Conservation (phyloP, 2,329 filamentous ascomycete species). For the Aspergillus brasiliensis region DNA sequence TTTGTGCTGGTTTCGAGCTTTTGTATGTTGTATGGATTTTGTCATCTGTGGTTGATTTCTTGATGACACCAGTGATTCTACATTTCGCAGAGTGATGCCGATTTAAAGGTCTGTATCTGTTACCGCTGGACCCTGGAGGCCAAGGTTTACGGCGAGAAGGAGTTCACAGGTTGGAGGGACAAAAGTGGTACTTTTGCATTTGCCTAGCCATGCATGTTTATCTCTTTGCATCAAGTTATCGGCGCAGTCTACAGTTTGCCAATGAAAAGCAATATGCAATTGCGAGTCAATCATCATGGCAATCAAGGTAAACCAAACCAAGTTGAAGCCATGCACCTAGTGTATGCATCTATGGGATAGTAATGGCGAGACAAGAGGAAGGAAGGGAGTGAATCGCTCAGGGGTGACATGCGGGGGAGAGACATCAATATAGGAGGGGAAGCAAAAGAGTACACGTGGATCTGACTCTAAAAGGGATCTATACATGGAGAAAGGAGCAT, state of each 20-base stretch:
- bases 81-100: conserved; percentile 16
- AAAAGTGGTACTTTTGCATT: conserved; percentile 25
- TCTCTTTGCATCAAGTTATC: conserved; percentile 11
- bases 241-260: conserved; percentile 15
- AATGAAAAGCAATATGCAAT: conserved; percentile 8
- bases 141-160: not conserved
- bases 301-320: not conserved
- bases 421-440: not conserved
- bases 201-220: conserved; percentile 27
- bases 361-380: not conserved
- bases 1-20: conserved; percentile 19
- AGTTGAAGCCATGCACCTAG: not conserved
- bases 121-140: conserved; percentile 11
- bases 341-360: not conserved
- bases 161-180: conserved; percentile 4
- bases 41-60: conserved; percentile 24
- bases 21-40: conserved; percentile 17
- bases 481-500: not conserved
- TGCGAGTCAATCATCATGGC: not conserved
- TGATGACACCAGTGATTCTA: conserved; percentile 18
- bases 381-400: not conserved
- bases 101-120: conserved; percentile 20
- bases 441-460: not conserved
- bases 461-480: not conserved
- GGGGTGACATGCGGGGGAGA: not conserved